Base-by-base conservation (phyloP, 2,329 filamentous ascomycete genomes). In the Aspergillus japonicus region DNA sequence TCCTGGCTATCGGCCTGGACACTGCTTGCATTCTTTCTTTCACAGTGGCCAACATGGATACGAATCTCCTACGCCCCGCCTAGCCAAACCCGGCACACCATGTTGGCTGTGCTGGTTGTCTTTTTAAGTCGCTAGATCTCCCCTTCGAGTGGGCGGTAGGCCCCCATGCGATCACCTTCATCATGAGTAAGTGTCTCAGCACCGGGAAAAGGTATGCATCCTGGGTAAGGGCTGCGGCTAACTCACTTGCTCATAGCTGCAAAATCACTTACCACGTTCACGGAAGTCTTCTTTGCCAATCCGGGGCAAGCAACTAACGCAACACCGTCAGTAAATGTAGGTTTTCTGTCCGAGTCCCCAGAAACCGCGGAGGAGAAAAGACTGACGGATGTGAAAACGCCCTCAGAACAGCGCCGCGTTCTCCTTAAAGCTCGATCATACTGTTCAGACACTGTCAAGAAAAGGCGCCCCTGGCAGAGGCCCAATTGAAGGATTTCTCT, bases 401-500 rank as follows among this genome's bases (percentile, higher is more conserved):
- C 19, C 44, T 16, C 47, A 75, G 72, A 68, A 71, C 50, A 73
- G 69, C 61, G 65, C 72, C 12, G 64, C 64, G 58, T 78, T 74
- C 60, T 71, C 65, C 47, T 74, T 77, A 59, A 70, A 73, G 23
- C 64, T 78, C 4, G 72, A 76, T 39, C 73, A 71, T 59, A 89
- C 90, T 68, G 83, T 96, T 54, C 90, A 88, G 49, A 96, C 91
- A 0, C 81, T 97, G 14, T 90, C 90, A 3, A 86, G 84, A 33
- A 89, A 86, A 62, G 87, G 86, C 71, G 82, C 85, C 55, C 81
- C 84, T 33, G 74, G 81, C 44, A 85, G 88, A 64, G 84, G 84
- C 57, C 79, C 85, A 56, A 86, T 95, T 39, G 84, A 86, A 64
- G 94, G 94, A 62, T 84, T 97, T 16, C 83, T 98, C 59, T 98